Conservation (phyloP, 305 asterid species). For the Fraxinus ornus region DNA sequence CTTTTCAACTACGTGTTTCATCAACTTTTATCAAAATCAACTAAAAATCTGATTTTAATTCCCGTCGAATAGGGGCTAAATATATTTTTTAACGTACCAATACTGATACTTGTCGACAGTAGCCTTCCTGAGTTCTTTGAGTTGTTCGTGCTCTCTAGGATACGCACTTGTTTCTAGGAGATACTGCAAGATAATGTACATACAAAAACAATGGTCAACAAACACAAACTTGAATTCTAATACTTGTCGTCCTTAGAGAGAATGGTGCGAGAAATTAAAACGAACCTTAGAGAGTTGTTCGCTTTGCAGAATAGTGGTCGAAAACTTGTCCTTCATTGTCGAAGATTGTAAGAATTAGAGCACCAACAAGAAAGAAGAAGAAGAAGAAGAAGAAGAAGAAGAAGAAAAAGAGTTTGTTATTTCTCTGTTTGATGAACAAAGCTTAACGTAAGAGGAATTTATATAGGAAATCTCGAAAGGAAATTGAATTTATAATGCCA, state of each 20-base stretch:
- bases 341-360: neutral
- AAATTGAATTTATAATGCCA: neutral
- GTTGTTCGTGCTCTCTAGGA: constrained; percentile 55
- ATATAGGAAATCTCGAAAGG: neutral
- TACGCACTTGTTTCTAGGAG: constrained; percentile 53
- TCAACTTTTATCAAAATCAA: too few species aligned
- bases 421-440: neutral
- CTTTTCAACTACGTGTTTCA: too few species aligned
- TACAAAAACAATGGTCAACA: neutral
- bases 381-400: neutral
- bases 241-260: neutral
- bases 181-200: constrained; percentile 26
- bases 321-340: constrained; percentile 42
- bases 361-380: neutral
- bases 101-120: constrained; percentile 45
- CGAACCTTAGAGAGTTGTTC: constrained; percentile 44
- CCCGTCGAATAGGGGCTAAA: too few species aligned
- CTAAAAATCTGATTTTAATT: too few species aligned
- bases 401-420: neutral
- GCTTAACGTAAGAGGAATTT: neutral
- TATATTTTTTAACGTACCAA: constrained; percentile 25
- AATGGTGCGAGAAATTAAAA: neutral
- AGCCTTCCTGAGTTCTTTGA: constrained; percentile 46
- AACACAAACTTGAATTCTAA: too few species aligned
- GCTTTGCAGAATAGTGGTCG: constrained; percentile 43